Conservation (phyloP, 805 yeast species). For the Torulaspora quercuum region DNA sequence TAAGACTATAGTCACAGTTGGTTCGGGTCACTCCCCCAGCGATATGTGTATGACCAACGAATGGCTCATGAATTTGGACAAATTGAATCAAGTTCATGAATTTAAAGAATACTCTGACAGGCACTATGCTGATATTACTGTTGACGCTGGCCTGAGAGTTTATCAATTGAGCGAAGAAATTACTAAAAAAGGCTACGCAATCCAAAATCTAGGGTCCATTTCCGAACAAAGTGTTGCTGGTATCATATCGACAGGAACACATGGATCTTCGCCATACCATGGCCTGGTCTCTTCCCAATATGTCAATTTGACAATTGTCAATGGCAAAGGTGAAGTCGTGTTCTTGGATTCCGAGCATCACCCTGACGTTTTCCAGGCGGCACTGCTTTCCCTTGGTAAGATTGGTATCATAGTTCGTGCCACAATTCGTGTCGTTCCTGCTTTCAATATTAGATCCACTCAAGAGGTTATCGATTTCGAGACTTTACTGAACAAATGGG, state of each 20-base stretch:
- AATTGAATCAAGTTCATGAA: conserved; percentile 53
- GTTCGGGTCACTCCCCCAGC: conserved; percentile 94
- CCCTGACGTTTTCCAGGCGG: conserved; percentile 71
- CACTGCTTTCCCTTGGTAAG: conserved; percentile 81
- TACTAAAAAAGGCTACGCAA: conserved; percentile 62
- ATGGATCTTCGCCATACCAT: conserved; percentile 91
- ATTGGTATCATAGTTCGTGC: conserved; percentile 86
- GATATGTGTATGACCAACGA: conserved; percentile 82
- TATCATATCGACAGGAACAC: conserved; percentile 94
- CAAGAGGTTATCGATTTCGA: conserved; percentile 82
- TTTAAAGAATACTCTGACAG: conserved; percentile 51
- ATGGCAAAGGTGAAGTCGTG: conserved; percentile 70
- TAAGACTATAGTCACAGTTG: conserved; percentile 77
- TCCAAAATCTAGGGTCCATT: conserved; percentile 91
- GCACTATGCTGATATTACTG: conserved; percentile 80
- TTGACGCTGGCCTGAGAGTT: conserved; percentile 88
- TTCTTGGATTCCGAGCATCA: conserved; percentile 50
- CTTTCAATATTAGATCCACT: conserved; percentile 71
- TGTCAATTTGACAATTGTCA: conserved; percentile 70
- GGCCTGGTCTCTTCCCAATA: conserved; percentile 86
- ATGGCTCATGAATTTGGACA: conserved; percentile 86
- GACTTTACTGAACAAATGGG: conserved; percentile 68
- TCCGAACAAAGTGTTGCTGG: conserved; percentile 94
- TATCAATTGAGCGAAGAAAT: conserved; percentile 68
- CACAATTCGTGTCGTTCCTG: conserved; percentile 79